These are phyloP conservation scores for Zoysia japonica DNA, from an alignment of 176 grass and related monocot species.

Conservation along the genomic window DNA sequence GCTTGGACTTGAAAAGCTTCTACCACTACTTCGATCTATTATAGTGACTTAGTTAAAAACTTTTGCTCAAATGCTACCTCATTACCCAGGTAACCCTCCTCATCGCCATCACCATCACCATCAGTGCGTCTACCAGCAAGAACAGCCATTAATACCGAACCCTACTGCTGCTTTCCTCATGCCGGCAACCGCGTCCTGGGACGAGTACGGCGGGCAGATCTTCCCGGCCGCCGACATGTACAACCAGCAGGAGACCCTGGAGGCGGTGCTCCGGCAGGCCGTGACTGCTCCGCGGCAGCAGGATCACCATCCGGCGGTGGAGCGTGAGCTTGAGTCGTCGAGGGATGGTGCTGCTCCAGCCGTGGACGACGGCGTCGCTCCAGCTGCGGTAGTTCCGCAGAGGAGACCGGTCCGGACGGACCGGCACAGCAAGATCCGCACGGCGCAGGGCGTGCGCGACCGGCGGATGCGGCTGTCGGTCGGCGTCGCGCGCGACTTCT, in stretches of 20 bases:
- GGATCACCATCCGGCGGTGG: neutral
- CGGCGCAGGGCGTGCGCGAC: slow-evolving; percentile 79
- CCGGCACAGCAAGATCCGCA: slow-evolving; percentile 92
- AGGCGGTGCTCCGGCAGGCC: slow-evolving; percentile 46
- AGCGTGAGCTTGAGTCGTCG: neutral
- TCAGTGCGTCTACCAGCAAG: slow-evolving; percentile 34
- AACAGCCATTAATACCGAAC: slow-evolving; percentile 24
- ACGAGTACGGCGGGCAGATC: slow-evolving; percentile 32
- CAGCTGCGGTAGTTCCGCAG: slow-evolving; percentile 1
- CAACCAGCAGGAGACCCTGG: slow-evolving; percentile 40
- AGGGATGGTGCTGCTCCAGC: neutral
- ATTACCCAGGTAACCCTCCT: slow-evolving; percentile 20
- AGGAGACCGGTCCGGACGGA: slow-evolving; percentile 59
- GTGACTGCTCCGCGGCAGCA: neutral
- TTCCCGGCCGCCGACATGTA: slow-evolving; percentile 36
- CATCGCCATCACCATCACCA: slow-evolving; percentile 21
- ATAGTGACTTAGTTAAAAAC: neutral
- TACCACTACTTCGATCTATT: neutral
- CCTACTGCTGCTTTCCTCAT: slow-evolving; percentile 36
- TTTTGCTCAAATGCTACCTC: slow-evolving; percentile 14
- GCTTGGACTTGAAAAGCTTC: neutral
- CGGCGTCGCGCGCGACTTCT: slow-evolving; percentile 74
- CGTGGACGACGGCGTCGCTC: neutral
- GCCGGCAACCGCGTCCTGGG: slow-evolving; percentile 23
- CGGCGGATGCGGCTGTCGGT: slow-evolving; percentile 86